Evolutionary conservation across 768 basidiomycete species (phyloP).

Genomic region (Pluteus cervinus): DNA sequence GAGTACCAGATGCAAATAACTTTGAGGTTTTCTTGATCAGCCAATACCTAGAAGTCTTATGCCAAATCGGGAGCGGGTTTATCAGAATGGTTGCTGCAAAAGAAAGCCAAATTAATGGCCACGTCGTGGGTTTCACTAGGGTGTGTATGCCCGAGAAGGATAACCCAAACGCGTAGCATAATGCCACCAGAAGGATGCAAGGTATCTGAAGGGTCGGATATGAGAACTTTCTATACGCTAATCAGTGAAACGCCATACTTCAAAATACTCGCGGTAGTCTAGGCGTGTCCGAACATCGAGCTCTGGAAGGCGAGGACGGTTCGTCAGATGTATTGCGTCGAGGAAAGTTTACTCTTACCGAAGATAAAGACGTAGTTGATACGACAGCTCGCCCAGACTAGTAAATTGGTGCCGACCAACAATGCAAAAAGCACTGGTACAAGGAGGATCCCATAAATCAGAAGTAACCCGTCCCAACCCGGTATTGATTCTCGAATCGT

Average conservation of each 20-base stretch:
- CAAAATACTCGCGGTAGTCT: conserved; percentile 71
- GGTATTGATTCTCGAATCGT: conserved; percentile 49
- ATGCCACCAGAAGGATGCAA: conserved; percentile 64
- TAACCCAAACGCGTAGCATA: conserved; percentile 81
- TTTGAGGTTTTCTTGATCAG: conserved; percentile 56
- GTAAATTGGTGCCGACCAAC: conserved; percentile 77
- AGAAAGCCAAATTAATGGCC: conserved; percentile 79
- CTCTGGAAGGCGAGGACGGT: conserved; percentile 40
- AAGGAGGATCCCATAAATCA: conserved; percentile 69
- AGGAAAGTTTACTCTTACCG: conserved; percentile 34
- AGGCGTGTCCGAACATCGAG: conserved; percentile 64
- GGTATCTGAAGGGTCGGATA: conserved; percentile 51
- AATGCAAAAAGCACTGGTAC: conserved; percentile 72
- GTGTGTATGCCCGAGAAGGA: conserved; percentile 66
- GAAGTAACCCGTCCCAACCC: conserved; percentile 69
- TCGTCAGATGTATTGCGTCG: conserved; percentile 1
- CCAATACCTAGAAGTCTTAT: conserved; percentile 75
- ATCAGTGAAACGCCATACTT: conserved; percentile 24
- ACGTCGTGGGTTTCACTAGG: conserved; percentile 59
- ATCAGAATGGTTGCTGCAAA: conserved; percentile 54
- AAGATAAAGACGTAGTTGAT: conserved; percentile 97
- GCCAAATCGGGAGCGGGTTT: conserved; percentile 70
- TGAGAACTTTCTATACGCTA: background rate
- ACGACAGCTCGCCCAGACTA: conserved; percentile 66
- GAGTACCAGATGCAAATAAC: conserved; percentile 63